Conservation (phyloP, 257 asterid species). For the Jaltomata sinuosa region DNA sequence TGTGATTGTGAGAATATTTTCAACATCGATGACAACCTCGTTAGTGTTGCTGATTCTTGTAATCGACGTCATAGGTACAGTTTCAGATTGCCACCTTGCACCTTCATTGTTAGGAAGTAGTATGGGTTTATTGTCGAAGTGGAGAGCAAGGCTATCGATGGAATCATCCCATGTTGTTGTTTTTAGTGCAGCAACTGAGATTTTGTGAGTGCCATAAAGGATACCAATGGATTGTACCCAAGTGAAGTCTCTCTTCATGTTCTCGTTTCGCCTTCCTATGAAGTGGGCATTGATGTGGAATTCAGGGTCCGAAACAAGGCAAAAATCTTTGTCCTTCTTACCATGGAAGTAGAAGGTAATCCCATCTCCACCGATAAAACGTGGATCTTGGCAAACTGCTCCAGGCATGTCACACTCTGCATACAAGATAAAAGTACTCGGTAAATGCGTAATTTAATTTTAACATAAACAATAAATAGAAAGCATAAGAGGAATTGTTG, state of each 20-base stretch:
- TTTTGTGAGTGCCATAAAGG: constrained; percentile 1
- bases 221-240: constrained; percentile 12
- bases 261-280: constrained; percentile 8
- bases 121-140: neutral
- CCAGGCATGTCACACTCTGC: neutral
- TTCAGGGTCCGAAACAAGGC: neutral
- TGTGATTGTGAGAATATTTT: constrained; percentile 2
- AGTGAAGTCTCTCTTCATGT: constrained; percentile 9
- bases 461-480: too few species aligned
- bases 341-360: neutral
- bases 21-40: neutral
- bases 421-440: neutral
- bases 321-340: neutral
- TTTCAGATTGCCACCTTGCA: constrained; percentile 6
- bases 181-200: neutral
- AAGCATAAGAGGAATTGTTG: neutral
- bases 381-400: neutral
- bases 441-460: neutral
- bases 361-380: neutral
- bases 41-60: constrained; percentile 2
- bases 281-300: constrained; percentile 11
- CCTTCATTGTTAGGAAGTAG: neutral
- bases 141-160: neutral
- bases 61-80: neutral
- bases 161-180: constrained; percentile 6